These are phyloP conservation scores for Talaromyces ruber DNA, from an alignment of 495 filamentous ascomycete species.

Conservation along the genomic window DNA sequence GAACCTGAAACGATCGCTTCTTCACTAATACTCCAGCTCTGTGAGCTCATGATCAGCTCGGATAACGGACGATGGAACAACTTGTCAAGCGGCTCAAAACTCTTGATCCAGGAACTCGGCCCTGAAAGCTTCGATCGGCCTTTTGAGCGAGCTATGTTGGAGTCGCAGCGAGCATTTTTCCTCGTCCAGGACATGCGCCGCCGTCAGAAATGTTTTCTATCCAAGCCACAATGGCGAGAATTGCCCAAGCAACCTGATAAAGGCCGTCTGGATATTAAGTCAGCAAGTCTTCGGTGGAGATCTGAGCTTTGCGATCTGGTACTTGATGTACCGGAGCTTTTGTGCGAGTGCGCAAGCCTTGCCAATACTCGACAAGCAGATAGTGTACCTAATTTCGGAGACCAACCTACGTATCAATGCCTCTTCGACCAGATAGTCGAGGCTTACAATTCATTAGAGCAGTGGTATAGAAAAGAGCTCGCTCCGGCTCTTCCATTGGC, in stretches of 20 bases:
- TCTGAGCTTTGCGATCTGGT: not conserved
- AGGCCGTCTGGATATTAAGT: not conserved
- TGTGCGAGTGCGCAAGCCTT: not conserved
- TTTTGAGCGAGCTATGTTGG: constrained; percentile 3
- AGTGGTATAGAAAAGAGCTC: not conserved
- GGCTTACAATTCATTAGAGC: not conserved
- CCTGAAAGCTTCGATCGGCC: not conserved
- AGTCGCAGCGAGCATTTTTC: not conserved
- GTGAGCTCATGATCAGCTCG: constrained; percentile 1
- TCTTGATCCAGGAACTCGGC: constrained; percentile 1
- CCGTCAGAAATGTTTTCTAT: not conserved
- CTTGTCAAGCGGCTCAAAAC: not conserved
- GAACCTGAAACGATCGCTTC: not conserved
- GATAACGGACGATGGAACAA: constrained; percentile 1
- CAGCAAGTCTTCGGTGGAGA: not conserved
- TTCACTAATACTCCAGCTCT: not conserved
- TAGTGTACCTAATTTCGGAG: not conserved
- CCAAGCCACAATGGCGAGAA: not conserved
- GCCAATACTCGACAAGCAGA: not conserved
- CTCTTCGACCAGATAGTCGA: not conserved
- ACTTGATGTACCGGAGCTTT: constrained; percentile 1
- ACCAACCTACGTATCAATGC: not conserved
- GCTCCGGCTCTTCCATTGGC: not conserved
- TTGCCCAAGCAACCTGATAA: not conserved
- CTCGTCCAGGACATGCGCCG: not conserved